A percentile compares a stretch with the other conserved stretches of the same genome.
These are phyloP conservation scores for Telfairia occidentalis DNA, from an alignment of 331 rosid species.

Conservation along the genomic window DNA sequence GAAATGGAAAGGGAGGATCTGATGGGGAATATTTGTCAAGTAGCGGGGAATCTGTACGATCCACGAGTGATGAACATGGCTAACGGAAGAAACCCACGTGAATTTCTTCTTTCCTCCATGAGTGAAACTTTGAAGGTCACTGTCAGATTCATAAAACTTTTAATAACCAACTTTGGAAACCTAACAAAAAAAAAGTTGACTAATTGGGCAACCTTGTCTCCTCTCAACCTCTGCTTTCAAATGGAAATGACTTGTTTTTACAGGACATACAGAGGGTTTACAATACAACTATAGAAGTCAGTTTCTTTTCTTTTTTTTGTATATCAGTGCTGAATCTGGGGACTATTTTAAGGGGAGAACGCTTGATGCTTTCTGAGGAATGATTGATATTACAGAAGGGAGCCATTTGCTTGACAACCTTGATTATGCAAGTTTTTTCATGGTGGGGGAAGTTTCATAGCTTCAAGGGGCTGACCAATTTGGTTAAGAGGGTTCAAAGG, in stretches of 20 bases:
- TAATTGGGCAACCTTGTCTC: neutral
- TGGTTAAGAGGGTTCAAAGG: constrained; percentile 3
- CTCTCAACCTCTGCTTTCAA: neutral
- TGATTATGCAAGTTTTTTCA: too few relatives aligned
- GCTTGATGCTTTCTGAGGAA: neutral
- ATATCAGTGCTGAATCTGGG: neutral
- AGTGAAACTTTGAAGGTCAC: neutral
- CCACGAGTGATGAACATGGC: constrained; percentile 11
- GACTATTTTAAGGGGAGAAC: neutral
- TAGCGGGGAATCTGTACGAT: constrained; percentile 4
- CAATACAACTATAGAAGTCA: neutral
- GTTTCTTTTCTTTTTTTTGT: neutral
- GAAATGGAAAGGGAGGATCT: constrained; percentile 3
- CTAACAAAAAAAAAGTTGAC: neutral
- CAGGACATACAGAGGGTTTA: too few relatives aligned
- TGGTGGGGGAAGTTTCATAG: neutral
- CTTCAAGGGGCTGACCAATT: neutral
- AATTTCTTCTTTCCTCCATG: neutral
- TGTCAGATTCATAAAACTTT: neutral
- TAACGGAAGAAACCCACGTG: constrained; percentile 14
- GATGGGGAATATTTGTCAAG: constrained; percentile 14
- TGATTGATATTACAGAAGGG: too few relatives aligned
- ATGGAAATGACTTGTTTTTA: neutral
- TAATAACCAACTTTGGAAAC: constrained; percentile 1
- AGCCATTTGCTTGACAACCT: too few relatives aligned